phyloP scores from a whole-genome alignment of 352 stramenopile genomes.

The Phytophthora sojae region DNA sequence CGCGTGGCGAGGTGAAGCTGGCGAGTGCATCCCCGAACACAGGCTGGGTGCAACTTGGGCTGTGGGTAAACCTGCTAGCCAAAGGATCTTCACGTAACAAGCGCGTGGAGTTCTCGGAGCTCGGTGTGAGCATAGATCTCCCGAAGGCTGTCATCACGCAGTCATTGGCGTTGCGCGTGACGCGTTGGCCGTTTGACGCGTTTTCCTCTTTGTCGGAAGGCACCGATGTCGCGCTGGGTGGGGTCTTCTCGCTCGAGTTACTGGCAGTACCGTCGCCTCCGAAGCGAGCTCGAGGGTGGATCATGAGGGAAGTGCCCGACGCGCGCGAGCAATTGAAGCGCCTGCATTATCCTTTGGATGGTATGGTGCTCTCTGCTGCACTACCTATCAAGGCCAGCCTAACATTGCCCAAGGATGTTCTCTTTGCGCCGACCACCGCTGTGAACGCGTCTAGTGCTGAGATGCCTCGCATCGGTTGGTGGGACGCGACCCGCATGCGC shows the following conservation, averaged over 20 bases:
- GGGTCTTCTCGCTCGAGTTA: constrained; percentile 74
- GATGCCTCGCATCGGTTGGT: constrained; percentile 71
- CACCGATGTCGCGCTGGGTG: constrained; percentile 60
- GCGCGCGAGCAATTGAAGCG: constrained; percentile 65
- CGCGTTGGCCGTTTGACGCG: constrained; percentile 69
- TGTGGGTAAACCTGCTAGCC: constrained; percentile 81
- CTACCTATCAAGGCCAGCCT: constrained; percentile 75
- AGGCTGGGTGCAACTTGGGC: constrained; percentile 58
- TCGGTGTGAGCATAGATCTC: constrained; percentile 74
- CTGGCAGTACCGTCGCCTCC: constrained; percentile 70
- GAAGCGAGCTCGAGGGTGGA: constrained; percentile 75
- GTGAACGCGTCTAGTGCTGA: constrained; percentile 8
- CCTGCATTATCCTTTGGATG: constrained; percentile 79
- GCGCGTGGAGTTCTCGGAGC: constrained; percentile 74
- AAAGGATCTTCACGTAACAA: constrained; percentile 83
- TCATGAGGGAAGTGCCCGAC: constrained; percentile 77
- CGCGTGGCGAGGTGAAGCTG: constrained; percentile 73
- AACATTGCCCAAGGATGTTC: constrained; percentile 55
- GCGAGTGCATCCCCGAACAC: constrained; percentile 48
- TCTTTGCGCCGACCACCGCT: constrained; percentile 40
- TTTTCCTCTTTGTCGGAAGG: constrained; percentile 31
- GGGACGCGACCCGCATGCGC: constrained; percentile 52
- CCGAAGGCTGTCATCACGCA: constrained; percentile 83
- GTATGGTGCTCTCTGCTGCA: constrained; percentile 71
- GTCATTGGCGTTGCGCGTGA: constrained; percentile 72